Percentiles rank a stretch among this genome's conserved stretches.
phyloP scores from a whole-genome alignment of 177 flowering plant species.

The Vitis hybrid region DNA sequence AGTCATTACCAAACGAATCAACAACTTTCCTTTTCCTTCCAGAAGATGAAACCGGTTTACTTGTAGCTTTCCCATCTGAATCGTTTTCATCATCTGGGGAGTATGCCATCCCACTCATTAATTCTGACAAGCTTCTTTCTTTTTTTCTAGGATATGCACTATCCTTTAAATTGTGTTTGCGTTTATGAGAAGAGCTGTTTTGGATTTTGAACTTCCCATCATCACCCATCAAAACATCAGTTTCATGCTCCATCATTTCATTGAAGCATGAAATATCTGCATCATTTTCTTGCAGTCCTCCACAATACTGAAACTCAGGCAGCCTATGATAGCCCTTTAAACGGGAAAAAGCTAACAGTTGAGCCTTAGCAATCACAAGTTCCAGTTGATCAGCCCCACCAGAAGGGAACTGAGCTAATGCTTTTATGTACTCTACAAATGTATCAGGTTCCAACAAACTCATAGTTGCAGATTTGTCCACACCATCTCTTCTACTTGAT shows the following conservation, averaged over 20 bases:
- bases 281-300: conserved; percentile 32
- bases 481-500: conserved; percentile 32
- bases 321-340: conserved; percentile 40
- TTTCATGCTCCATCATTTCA: conserved; percentile 7
- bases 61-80: conserved; percentile 20
- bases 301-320: conserved; percentile 39
- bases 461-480: conserved; percentile 24
- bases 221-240: conserved; percentile 6
- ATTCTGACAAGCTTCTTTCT: conserved; percentile 44
- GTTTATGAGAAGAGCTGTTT: conserved; percentile 26
- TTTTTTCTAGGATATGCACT: conserved; percentile 31
- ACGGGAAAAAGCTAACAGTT: conserved; percentile 44
- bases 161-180: conserved; percentile 45
- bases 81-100: conserved; percentile 35
- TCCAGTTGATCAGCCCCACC: conserved; percentile 40
- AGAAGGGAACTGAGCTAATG: conserved; percentile 39
- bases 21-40: conserved; percentile 34
- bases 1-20: conserved; percentile 30
- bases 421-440: conserved; percentile 41
- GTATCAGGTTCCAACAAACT: conserved; percentile 42
- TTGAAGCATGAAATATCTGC: conserved; percentile 6
- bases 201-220: conserved; percentile 5
- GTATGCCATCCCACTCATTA: conserved; percentile 31
- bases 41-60: conserved; percentile 21
- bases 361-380: conserved; percentile 53